These are phyloP conservation scores for Chiua virens DNA, from an alignment of 768 basidiomycete species.

Conservation along the genomic window DNA sequence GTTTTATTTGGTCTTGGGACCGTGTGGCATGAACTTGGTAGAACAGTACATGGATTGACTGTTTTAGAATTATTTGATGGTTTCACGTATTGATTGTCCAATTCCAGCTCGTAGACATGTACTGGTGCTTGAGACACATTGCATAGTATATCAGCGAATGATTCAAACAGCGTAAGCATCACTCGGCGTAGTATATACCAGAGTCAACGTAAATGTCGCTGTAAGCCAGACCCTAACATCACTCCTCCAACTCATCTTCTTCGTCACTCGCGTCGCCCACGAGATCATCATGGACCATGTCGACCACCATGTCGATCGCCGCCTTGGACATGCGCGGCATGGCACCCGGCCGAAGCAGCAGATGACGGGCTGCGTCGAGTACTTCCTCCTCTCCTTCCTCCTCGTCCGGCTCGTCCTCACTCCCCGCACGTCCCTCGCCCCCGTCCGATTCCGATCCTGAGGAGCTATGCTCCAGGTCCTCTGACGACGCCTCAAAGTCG, in stretches of 20 bases:
- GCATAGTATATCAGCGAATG: too few relatives aligned
- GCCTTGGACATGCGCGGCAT: constrained; percentile 70
- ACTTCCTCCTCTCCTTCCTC: constrained; percentile 42
- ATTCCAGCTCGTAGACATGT: too few relatives aligned
- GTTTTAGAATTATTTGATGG: too few relatives aligned
- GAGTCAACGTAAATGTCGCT: too few relatives aligned
- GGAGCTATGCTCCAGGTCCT: constrained; percentile 45
- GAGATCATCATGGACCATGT: constrained; percentile 58
- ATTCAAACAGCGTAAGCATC: too few relatives aligned
- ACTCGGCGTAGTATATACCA: too few relatives aligned
- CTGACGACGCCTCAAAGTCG: constrained; percentile 38
- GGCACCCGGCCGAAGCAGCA: constrained; percentile 62
- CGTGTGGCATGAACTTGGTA: too few relatives aligned
- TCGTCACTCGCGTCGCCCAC: constrained; percentile 34
- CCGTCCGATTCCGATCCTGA: constrained; percentile 26
- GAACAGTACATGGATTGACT: too few relatives aligned
- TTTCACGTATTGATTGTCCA: too few relatives aligned
- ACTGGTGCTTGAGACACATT: too few relatives aligned
- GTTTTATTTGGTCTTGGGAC: too few relatives aligned
- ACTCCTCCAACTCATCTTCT: constrained; percentile 54
- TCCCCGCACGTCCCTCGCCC: constrained; percentile 32
- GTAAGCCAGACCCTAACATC: constrained; percentile 7
- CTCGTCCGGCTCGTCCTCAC: constrained; percentile 39
- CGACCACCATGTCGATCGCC: constrained; percentile 63
- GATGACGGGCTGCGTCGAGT: constrained; percentile 57